Evolutionary conservation across 208 protist genomes (phyloP).

Genomic region (Borovskyia barvae): DNA sequence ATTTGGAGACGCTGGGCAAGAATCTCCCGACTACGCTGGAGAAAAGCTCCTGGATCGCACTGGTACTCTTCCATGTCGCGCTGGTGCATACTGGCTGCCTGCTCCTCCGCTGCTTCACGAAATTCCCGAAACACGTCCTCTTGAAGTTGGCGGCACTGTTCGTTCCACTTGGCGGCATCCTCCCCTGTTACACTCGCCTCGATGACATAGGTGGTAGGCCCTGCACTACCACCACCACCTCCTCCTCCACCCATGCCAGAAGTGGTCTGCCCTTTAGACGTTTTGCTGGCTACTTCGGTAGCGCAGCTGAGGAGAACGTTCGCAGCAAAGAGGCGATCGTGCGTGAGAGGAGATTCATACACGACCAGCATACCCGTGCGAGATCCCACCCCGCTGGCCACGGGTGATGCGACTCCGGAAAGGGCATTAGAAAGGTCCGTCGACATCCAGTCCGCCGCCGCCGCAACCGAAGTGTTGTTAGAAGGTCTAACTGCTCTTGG

Average conservation of each 20-base stretch:
- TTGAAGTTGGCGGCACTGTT: conserved; percentile 49
- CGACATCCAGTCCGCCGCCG: too few species aligned
- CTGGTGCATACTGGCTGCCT: conserved; percentile 15
- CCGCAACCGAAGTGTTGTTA: too few species aligned
- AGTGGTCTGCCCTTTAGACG: conserved; percentile 5
- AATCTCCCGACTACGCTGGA: conserved; percentile 35
- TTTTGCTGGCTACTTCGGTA: neutral
- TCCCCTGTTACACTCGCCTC: conserved; percentile 53
- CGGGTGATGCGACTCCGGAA: too few species aligned
- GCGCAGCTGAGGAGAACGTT: conserved; percentile 39
- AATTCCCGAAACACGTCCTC: conserved; percentile 35
- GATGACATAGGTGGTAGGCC: conserved; percentile 36
- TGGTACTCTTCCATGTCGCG: conserved; percentile 37
- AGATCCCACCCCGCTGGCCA: too few species aligned
- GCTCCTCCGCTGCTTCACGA: conserved; percentile 28
- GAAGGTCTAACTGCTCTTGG: too few species aligned
- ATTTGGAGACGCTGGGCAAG: conserved; percentile 28
- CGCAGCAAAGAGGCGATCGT: conserved; percentile 46
- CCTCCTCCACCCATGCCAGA: neutral
- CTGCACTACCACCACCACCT: neutral
- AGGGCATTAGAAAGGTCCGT: too few species aligned
- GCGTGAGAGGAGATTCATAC: conserved; percentile 12
- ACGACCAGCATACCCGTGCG: conserved; percentile 8
- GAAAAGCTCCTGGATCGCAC: conserved; percentile 35
- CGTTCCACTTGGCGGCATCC: conserved; percentile 49